These are phyloP conservation scores for Hamigera avellanea DNA, from an alignment of 495 filamentous ascomycete species.

Conservation along the genomic window DNA sequence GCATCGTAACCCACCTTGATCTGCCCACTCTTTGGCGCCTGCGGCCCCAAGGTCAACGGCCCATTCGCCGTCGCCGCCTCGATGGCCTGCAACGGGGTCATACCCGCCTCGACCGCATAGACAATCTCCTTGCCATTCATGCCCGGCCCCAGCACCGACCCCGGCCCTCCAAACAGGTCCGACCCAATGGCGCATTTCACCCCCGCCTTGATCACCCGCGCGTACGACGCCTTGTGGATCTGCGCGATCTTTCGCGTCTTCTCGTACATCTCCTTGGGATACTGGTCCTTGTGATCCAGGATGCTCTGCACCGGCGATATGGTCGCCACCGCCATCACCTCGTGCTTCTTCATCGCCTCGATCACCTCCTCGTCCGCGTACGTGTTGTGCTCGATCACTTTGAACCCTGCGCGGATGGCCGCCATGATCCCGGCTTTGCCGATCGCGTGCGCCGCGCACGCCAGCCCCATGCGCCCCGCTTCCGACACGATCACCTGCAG, in stretches of 20 bases:
- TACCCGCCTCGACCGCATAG: constrained; percentile 36
- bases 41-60: constrained; percentile 27
- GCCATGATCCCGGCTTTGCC: constrained; percentile 41
- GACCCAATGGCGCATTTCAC: constrained; percentile 33
- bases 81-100: constrained; percentile 40
- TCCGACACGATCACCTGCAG: constrained; percentile 36
- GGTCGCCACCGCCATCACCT: constrained; percentile 31
- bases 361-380: constrained; percentile 32
- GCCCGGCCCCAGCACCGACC: constrained; percentile 18
- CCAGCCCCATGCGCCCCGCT: constrained; percentile 27
- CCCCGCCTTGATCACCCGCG: constrained; percentile 13
- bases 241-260: constrained; percentile 27
- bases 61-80: constrained; percentile 41
- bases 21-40: constrained; percentile 37
- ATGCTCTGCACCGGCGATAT: constrained; percentile 9
- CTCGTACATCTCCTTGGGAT: constrained; percentile 12
- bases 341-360: constrained; percentile 34
- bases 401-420: constrained; percentile 31
- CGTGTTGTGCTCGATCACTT: constrained; percentile 35
- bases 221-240: constrained; percentile 21
- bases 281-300: constrained; percentile 7
- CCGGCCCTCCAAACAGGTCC: constrained; percentile 14
- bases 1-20: constrained; percentile 36
- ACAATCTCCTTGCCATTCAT: constrained; percentile 36
- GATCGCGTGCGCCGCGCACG: constrained; percentile 39